These are phyloP conservation scores for Acacia acuminata DNA, from an alignment of 306 rosid species.

Conservation along the genomic window DNA sequence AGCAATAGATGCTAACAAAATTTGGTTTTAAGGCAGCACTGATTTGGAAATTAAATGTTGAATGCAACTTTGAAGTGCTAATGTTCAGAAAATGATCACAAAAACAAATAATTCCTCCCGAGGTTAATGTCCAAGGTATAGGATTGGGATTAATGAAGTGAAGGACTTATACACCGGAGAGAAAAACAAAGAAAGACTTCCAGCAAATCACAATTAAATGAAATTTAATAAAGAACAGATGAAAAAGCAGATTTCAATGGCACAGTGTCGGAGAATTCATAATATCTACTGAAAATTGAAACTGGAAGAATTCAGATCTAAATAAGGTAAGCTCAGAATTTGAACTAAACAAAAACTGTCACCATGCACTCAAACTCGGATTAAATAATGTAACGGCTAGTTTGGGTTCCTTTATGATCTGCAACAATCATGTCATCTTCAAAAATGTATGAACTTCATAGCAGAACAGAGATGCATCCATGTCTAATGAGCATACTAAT, in stretches of 20 bases:
- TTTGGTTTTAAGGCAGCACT: background rate
- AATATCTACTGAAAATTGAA: background rate
- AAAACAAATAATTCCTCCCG: background rate
- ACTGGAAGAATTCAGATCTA: background rate
- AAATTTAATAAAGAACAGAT: background rate
- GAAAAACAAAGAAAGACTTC: background rate
- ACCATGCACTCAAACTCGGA: background rate
- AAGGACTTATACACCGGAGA: background rate
- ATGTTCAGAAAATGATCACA: background rate
- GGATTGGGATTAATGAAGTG: background rate
- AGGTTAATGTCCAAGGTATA: background rate
- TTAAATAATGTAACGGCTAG: background rate
- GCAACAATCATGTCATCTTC: background rate
- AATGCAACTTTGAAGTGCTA: background rate
- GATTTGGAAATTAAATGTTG: background rate
- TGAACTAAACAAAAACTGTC: background rate
- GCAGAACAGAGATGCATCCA: background rate
- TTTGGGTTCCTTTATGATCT: background rate
- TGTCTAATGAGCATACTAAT: background rate
- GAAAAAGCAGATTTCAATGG: background rate
- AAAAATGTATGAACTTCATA: background rate
- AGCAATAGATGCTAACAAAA: background rate
- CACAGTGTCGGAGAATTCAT: background rate
- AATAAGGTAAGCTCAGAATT: background rate
- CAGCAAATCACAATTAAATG: background rate